Evolutionary conservation across 202 grass and related monocot species (phyloP).

Genomic region (Panicum hallii): DNA sequence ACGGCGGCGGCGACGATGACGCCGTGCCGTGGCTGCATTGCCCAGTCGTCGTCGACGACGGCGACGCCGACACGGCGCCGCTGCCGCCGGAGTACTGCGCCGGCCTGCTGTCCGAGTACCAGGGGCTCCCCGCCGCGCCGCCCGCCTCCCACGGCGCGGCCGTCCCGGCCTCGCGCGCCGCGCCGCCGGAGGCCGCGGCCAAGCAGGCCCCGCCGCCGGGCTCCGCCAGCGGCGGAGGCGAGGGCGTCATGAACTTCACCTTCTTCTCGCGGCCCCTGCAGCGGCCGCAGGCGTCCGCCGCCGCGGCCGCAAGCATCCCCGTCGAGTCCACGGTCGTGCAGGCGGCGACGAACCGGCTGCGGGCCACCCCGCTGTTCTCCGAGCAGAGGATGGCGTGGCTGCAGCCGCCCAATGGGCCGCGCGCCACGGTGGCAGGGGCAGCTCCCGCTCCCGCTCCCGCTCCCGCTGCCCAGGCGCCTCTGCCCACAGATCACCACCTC

Average conservation of each 20-base stretch:
- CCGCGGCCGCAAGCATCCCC: not conserved
- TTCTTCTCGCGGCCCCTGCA: constrained; percentile 60
- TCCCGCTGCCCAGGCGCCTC: not conserved
- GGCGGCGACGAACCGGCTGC: constrained; percentile 37
- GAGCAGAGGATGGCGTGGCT: constrained; percentile 59
- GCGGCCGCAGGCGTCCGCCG: constrained; percentile 22
- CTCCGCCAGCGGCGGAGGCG: not conserved
- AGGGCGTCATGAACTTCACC: constrained; percentile 54
- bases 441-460: not conserved
- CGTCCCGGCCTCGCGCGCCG: not conserved
- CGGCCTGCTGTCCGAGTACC: constrained; percentile 46
- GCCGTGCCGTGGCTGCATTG: constrained; percentile 77
- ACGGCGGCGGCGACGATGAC: constrained; percentile 27
- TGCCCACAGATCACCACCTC: not conserved
- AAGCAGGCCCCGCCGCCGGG: constrained; percentile 11
- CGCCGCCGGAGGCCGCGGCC: not conserved
- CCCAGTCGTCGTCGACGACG: constrained; percentile 40
- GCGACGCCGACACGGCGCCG: constrained; percentile 40
- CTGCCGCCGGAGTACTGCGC: constrained; percentile 63
- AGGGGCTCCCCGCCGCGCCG: not conserved
- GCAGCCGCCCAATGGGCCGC: constrained; percentile 39
- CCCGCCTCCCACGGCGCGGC: not conserved
- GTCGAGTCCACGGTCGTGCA: constrained; percentile 44
- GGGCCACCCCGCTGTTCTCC: constrained; percentile 49
- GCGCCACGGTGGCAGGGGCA: not conserved